phyloP scores from a whole-genome alignment of 768 basidiomycete species.

The Ephemerocybe angulata region DNA sequence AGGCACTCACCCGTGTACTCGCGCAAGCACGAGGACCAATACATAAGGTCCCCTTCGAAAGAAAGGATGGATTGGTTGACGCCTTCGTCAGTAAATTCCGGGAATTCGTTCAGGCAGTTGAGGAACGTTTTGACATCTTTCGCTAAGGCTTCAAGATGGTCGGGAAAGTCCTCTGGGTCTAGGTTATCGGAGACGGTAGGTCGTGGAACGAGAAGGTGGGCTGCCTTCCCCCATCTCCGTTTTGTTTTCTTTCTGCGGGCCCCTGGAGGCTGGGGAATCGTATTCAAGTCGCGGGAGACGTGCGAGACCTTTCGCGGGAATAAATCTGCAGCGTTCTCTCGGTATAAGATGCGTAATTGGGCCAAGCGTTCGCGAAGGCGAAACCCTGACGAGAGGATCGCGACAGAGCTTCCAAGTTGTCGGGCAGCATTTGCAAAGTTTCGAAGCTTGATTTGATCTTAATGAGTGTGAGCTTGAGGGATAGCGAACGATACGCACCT shows the following conservation, averaged over 20 bases:
- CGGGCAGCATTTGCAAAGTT: slow-evolving; percentile 76
- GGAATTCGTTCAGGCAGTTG: slow-evolving; percentile 72
- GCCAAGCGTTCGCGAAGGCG: slow-evolving; percentile 67
- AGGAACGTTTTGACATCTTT: slow-evolving; percentile 66
- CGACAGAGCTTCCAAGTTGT: slow-evolving; percentile 73
- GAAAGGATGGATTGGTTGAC: slow-evolving; percentile 63
- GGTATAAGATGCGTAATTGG: slow-evolving; percentile 66
- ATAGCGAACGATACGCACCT: slow-evolving; percentile 34
- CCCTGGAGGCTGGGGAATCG: slow-evolving; percentile 19
- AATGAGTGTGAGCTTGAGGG: slow-evolving; percentile 3
- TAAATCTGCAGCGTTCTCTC: slow-evolving; percentile 72
- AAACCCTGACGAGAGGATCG: slow-evolving; percentile 70
- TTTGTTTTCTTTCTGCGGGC: slow-evolving; percentile 31
- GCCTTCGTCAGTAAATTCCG: slow-evolving; percentile 72
- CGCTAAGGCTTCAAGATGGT: slow-evolving; percentile 59
- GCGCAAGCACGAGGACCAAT: slow-evolving; percentile 70
- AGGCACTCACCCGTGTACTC: slow-evolving; percentile 52
- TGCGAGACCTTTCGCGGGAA: slow-evolving; percentile 63
- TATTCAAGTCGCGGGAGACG: slow-evolving; percentile 34
- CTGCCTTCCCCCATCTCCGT: slow-evolving; percentile 34
- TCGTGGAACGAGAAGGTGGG: slow-evolving; percentile 44
- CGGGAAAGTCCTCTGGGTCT: slow-evolving; percentile 64
- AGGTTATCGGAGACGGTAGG: slow-evolving; percentile 54
- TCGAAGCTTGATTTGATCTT: slow-evolving; percentile 45
- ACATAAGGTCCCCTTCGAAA: slow-evolving; percentile 72